Percentiles rank a stretch among this genome's conserved stretches.
phyloP scores from a whole-genome alignment of 2,329 filamentous ascomycete genomes.

The Dactylellina cionopaga region DNA sequence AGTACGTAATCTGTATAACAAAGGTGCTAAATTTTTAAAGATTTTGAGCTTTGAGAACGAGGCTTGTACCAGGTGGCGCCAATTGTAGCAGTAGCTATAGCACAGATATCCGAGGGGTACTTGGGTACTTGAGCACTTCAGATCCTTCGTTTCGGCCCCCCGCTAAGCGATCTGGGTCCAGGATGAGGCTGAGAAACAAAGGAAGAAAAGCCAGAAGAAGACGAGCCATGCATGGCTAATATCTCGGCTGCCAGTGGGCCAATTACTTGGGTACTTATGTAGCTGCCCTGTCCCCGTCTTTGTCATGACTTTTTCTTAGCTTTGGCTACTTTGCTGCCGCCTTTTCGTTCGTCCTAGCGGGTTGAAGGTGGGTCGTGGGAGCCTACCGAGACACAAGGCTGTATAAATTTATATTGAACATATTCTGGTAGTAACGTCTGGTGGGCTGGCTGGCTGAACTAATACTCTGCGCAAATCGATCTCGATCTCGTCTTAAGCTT shows the following conservation, averaged over 20 bases:
- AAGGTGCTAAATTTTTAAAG: neutral
- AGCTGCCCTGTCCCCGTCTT: slow-evolving; percentile 1
- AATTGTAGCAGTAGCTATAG: slow-evolving; percentile 42
- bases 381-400: slow-evolving; percentile 31
- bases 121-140: neutral
- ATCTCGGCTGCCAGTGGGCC: neutral
- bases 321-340: neutral
- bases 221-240: too few relatives aligned
- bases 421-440: neutral
- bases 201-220: slow-evolving; percentile 15
- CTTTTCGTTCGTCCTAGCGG: neutral
- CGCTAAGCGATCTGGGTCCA: neutral
- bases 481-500: neutral
- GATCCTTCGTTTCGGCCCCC: slow-evolving; percentile 39
- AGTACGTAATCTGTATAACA: neutral
- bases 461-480: neutral
- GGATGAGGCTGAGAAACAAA: slow-evolving; percentile 34
- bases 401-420: slow-evolving; percentile 25
- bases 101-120: neutral
- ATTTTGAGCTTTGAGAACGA: too few relatives aligned
- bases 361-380: slow-evolving; percentile 8
- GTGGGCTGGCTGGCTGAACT: neutral
- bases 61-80: too few relatives aligned
- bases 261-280: neutral
- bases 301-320: neutral